Base-by-base conservation (phyloP, 495 filamentous ascomycete genomes). In the Penicillium alfredii region DNA sequence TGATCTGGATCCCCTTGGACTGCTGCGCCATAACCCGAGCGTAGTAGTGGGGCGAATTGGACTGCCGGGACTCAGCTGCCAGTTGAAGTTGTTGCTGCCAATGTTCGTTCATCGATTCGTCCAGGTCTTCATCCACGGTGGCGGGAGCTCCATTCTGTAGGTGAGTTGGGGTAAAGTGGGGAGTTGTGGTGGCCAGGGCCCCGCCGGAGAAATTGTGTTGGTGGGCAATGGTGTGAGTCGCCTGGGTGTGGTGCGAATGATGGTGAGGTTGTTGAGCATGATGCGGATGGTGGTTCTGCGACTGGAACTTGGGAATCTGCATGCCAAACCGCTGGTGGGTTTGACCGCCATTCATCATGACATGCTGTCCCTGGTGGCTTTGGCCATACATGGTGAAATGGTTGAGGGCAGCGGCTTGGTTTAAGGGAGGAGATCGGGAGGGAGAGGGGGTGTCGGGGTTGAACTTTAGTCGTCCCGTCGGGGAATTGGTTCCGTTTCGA, bases 11-110 rank as follows among this genome's bases (percentile, higher is more conserved):
- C 6, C 81, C 85, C 56, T 75, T 78, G 19, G 71, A 66, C 40
- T 79, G 71, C 30, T 71, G 70, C 8, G 74, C 76, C 36, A 76
- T 65, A 45, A 65, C 40, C 4, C 79, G 64, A 9, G 79, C 79
- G 47, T 94, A 64, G 62, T 81, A 69, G 62, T 81, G 76, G 60
- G 86, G 61, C 58, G 73, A 70, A 27, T 60, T 74, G 15, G 76
- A 71, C 65, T 66, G 74, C 52, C 74, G 80, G 51, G 85, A 77
- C 38, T 87, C 80, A 20, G 81, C 80, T 36, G 77, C 78, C 33
- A 92, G 65, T 38, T 82, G 81, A 30, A 95, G 62, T 56, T 99
- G 92, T 51, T 88, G 80, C 38, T 80, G 78, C 88, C 88, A 96
- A 54, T 94, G 82, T 47, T 93, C 88, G 43, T 71, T 86, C 49